Evolutionary conservation across 1,284 basidiomycete genomes (phyloP).

Genomic region (Leccinum solheimii): DNA sequence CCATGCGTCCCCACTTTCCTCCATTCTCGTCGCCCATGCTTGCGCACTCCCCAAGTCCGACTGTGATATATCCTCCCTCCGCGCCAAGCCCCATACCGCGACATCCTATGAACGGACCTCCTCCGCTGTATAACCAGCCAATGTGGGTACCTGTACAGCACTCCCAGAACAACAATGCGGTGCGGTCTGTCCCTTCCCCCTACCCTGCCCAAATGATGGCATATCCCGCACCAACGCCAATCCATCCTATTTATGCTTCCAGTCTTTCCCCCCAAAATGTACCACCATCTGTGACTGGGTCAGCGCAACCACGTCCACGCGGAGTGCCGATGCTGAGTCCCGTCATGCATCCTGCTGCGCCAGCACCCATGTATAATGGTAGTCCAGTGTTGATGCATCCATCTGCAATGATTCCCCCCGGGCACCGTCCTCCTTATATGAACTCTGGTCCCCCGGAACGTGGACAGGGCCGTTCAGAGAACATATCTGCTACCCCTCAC

Average conservation of each 20-base stretch:
- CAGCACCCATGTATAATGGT: constrained; percentile 55
- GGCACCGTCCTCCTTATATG: constrained; percentile 34
- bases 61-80: constrained; percentile 61
- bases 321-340: constrained; percentile 62
- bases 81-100: constrained; percentile 62
- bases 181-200: constrained; percentile 60
- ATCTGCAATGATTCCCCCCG: constrained; percentile 39
- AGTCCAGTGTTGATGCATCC: constrained; percentile 71
- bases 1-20: constrained; percentile 55
- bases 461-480: constrained; percentile 32
- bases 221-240: constrained; percentile 55
- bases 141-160: constrained; percentile 63
- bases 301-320: constrained; percentile 48
- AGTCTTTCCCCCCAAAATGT: constrained; percentile 47
- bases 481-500: constrained; percentile 23
- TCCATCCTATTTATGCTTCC: constrained; percentile 52
- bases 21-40: constrained; percentile 66
- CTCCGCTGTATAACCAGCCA: constrained; percentile 57
- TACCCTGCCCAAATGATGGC: constrained; percentile 64
- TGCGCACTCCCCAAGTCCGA: constrained; percentile 63
- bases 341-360: constrained; percentile 56
- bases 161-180: constrained; percentile 50
- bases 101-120: constrained; percentile 59
- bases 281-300: constrained; percentile 40
- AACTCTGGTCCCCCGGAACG: constrained; percentile 28